Evolutionary conservation across 2,329 filamentous ascomycete species (phyloP).

Genomic region (Diaporthe vaccinii): DNA sequence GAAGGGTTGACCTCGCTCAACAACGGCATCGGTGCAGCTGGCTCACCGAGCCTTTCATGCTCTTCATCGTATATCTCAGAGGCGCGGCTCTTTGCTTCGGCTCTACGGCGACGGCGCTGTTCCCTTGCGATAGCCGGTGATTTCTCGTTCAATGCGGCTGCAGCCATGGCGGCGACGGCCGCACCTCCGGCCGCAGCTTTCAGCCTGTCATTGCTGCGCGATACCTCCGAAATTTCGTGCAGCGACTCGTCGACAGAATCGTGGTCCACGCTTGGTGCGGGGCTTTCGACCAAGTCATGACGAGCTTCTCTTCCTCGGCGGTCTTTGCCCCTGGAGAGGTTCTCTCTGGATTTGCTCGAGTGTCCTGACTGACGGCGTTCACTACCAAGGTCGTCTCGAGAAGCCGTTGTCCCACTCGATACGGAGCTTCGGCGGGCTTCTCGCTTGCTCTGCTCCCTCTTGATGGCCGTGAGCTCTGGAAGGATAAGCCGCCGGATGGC

Average conservation of each 20-base stretch:
- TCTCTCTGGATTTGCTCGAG: constrained; percentile 68
- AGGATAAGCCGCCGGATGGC: constrained; percentile 91
- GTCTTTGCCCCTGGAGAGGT: constrained; percentile 56
- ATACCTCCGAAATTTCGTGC: constrained; percentile 60
- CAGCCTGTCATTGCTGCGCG: constrained; percentile 59
- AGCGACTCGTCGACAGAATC: constrained; percentile 59
- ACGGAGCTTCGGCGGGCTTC: constrained; percentile 77
- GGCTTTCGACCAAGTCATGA: constrained; percentile 66
- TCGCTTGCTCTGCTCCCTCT: constrained; percentile 87
- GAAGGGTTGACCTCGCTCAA: constrained; percentile 89
- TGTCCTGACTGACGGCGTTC: constrained; percentile 67
- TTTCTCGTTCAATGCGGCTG: constrained; percentile 53
- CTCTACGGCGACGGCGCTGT: constrained; percentile 65
- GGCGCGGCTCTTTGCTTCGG: constrained; percentile 63
- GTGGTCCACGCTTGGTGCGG: constrained; percentile 62
- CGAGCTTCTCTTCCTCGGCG: constrained; percentile 67
- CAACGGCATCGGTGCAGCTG: constrained; percentile 84
- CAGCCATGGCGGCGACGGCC: constrained; percentile 54
- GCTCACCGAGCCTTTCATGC: constrained; percentile 70
- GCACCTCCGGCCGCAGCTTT: constrained; percentile 62
- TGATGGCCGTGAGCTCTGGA: constrained; percentile 91
- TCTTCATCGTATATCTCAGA: constrained; percentile 63
- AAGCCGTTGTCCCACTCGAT: constrained; percentile 68
- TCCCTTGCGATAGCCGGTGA: constrained; percentile 65
- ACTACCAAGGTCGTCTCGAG: constrained; percentile 68